These are phyloP conservation scores for Xylaria intraflava DNA, from an alignment of 495 filamentous ascomycete species.

Conservation along the genomic window DNA sequence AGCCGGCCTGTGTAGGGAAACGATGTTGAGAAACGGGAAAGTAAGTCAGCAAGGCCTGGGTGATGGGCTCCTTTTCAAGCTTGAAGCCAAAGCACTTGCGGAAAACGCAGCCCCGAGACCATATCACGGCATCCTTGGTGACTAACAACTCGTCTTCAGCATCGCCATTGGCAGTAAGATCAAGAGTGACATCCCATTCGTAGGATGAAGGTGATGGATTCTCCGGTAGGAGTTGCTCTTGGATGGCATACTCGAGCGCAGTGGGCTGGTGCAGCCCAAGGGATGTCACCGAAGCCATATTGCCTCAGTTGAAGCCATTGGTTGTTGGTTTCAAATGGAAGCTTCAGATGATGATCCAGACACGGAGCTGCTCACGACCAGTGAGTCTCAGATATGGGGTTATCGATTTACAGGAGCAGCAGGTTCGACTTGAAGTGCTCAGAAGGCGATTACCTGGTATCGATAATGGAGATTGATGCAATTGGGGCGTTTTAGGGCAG, in stretches of 20 bases:
- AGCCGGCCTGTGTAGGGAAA: not conserved
- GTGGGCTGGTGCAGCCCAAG: slow-evolving; percentile 83
- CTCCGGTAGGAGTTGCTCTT: slow-evolving; percentile 67
- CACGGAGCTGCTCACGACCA: not conserved
- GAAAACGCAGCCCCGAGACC: slow-evolving; percentile 81
- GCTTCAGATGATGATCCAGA: not conserved
- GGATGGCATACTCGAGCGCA: slow-evolving; percentile 73
- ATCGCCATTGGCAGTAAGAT: slow-evolving; percentile 37
- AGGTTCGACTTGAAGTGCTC: not conserved
- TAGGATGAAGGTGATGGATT: slow-evolving; percentile 63
- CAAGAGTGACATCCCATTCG: slow-evolving; percentile 57
- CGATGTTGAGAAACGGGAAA: slow-evolving; percentile 57
- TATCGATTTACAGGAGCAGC: not conserved
- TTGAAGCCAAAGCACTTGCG: slow-evolving; percentile 84
- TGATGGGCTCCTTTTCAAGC: slow-evolving; percentile 74
- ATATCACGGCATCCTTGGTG: slow-evolving; percentile 77
- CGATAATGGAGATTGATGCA: no score
- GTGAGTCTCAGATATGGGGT: not conserved
- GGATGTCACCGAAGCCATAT: slow-evolving; percentile 82
- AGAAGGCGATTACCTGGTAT: not conserved
- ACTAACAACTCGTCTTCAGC: slow-evolving; percentile 80
- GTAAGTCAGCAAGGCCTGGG: slow-evolving; percentile 74
- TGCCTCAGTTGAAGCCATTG: slow-evolving; percentile 16
- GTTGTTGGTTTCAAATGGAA: not conserved
- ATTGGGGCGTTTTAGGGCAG: no score